Base-by-base conservation (phyloP, 1,139 yeast species). In the Pichia sp. region DNA sequence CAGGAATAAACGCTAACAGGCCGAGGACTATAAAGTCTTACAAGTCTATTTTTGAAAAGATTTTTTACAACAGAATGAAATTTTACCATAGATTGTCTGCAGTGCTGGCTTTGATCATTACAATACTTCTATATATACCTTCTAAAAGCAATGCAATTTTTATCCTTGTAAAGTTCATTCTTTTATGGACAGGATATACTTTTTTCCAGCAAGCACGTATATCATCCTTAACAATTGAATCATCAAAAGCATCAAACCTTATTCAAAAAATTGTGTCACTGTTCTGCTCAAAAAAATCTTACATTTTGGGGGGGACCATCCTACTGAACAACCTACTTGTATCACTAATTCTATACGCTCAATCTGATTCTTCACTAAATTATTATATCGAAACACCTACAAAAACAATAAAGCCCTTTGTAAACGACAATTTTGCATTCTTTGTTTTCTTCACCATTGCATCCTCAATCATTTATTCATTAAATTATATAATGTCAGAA, bases 401-500 rank as follows among this genome's bases (percentile, higher is more conserved):
- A 70, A 79, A 67, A 73, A 82, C 73, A 52, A 79, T 78, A 52
- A 76, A 75, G 56, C 85, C 87, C 1, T 74, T 78, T 52, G 67
- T 84, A 53, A 87, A 85, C 63, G 93, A 86, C 64, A 75, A 78
- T 56, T 81, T 79, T 72, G 76, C 84, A 5, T 85, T 75, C 64
- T 77, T 72, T 62, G 78, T 79, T 76, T 62, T 76, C 7, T 67
- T 74, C 40, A 60, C 73, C 15, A 34, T 55, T 1, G 32, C 52
- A 11, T 56, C 61, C 15, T 81, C 85, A 0, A 46, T 76, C 0
- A 54, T 76, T 8, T 87, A 86, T 65, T 67, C 85, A 5, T 59
- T 75, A 1, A 80, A 79, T 57, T 90, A 83, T 63, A 63, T 81
- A 36, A 64, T 80, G 0, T 75, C 79, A 58, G 90, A 86, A 66